Evolutionary conservation across 2,329 filamentous ascomycete species (phyloP), one percentile per base, ranked within the genome.

Genomic region (Colletotrichum orbiculare): DNA sequence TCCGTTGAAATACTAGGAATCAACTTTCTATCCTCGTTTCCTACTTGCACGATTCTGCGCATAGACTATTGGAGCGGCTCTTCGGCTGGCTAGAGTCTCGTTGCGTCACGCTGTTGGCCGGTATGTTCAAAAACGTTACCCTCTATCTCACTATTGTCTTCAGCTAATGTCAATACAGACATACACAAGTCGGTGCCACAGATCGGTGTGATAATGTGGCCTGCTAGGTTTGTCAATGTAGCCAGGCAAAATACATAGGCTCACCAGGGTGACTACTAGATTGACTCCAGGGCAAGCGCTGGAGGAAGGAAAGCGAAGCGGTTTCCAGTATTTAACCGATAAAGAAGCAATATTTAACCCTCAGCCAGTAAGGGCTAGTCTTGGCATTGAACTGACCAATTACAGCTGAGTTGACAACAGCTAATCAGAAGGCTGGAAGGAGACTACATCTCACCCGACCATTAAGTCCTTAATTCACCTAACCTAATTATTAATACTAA

Each of bases 11-110:
- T 15, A 15, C 15, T 2, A 15, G 15, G 15, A 15, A 15, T 15
- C 1, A 79, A 83, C 3, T 91, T 91, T 67, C 71, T 90, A 6
- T 69, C 68, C 1, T 71, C 76, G 1, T 86, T 85, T 72, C 82
- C 78, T 59, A 84, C 77, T 56, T 91, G 88, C 70, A 75, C 88
- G 61, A 86, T 85, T 69, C 82, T 91, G 55, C 85, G 89, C 61
- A 80, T 87, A 1, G 86, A 89, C 50, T 91, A 89, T 73, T 91
- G 89, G 89, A 88, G 87, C 77, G 79, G 11, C 82, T 89, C 52
- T 76, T 90, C 0, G 86, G 86, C 10, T 91, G 88, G 88, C 73
- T 91, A 2, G 88, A 91, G 70, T 89, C 86, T 8, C 81, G 85
- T 59, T 87, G 84, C 59, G 79, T 87, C 2, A 77, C 80, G 63